Conservation (phyloP, 169 alveolate genomes). For the Cyclospora cayetanensis region DNA sequence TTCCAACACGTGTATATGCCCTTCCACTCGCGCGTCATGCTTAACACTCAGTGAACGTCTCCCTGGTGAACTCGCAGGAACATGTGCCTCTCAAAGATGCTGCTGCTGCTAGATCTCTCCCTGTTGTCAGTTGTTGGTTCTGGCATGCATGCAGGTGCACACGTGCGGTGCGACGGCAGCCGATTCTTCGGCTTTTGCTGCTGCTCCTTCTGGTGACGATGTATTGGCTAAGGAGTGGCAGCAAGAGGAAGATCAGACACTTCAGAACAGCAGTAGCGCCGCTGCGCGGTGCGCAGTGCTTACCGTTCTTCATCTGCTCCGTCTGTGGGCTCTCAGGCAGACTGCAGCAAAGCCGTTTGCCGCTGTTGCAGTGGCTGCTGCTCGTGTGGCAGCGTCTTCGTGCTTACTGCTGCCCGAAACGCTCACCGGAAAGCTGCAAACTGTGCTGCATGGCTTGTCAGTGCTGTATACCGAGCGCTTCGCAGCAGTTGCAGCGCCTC, state of each 20-base stretch:
- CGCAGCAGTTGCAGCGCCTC: not conserved
- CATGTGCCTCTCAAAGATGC: too few relatives aligned
- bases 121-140: too few relatives aligned
- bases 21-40: too few relatives aligned
- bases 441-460: not conserved
- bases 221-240: not conserved
- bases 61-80: too few relatives aligned
- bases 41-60: too few relatives aligned
- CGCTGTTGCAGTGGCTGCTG: not conserved
- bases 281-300: constrained; percentile 5
- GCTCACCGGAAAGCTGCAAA: not conserved
- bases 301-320: not conserved
- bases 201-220: not conserved
- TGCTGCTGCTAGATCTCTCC: too few relatives aligned
- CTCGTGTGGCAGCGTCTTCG: not conserved
- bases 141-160: too few relatives aligned
- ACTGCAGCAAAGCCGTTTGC: not conserved
- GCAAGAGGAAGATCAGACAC: not conserved
- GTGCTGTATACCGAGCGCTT: not conserved
- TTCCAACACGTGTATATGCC: too few relatives aligned
- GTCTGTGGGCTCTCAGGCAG: not conserved
- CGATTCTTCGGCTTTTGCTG: not conserved
- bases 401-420: constrained; percentile 14
- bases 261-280: constrained; percentile 1
- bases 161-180: too few relatives aligned